Base-by-base conservation (phyloP, 495 filamentous ascomycete species). In the Annulohypoxylon moriforme region DNA sequence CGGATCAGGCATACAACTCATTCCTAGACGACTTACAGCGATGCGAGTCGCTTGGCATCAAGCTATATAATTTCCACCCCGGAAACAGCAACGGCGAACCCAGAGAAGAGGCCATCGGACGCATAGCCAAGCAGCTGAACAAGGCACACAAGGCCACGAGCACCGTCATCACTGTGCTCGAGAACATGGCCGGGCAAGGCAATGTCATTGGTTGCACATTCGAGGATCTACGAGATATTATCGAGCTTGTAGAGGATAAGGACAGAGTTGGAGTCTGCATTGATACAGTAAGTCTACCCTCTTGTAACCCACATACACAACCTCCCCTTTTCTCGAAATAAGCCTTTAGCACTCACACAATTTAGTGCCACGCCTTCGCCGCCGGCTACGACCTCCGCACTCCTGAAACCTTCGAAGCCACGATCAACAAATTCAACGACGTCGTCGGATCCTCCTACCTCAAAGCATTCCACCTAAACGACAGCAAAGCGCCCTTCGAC, bases 51-150 rank as follows among this genome's bases (percentile, higher is more conserved):
- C 89, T 99, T 0, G 92, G 92, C 0, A 97, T 99, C 76, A 86
- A 80, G 66, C 85, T 98, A 14, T 99, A 98, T 83, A 99, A 99
- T 79, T 98, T 99, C 84, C 96, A 99, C 78, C 96, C 96, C 0
- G 96, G 96, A 55, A 94, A 87, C 60, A 90, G 90, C 6, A 89
- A 90, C 71, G 87, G 89, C 60, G 84, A 84, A 7, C 81, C 86
- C 13, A 89, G 91, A 46, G 81, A 84, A 0, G 86, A 87, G 20
- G 95, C 94, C 7, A 91, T 96, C 63, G 79, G 82, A 18, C 90
- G 94, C 22, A 91, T 99, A 53, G 94, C 96, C 14, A 79, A 81
- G 25, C 87, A 92, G 50, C 84, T 99, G 1, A 97, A 96, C 72
- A 86, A 86, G 60, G 93, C 94, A 0, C 93, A 97, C 71, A 83